Conservation (phyloP, 768 basidiomycete species). For the Porpolomopsis calyptriformis region DNA sequence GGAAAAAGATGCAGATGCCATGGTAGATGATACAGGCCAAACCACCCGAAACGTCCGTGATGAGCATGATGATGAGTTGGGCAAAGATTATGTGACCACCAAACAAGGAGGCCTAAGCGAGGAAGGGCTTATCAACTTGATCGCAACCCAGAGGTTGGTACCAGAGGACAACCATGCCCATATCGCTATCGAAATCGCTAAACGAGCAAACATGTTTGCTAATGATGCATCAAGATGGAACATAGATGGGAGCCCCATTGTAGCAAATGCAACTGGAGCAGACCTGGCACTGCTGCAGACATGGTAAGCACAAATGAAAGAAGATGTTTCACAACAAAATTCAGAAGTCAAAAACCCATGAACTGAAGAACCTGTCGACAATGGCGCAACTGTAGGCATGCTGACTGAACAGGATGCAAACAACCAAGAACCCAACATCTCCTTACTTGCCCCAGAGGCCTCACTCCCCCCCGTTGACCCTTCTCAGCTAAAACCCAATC, state of each 20-base stretch:
- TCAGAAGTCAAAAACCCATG: too few species aligned
- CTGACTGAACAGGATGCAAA: not conserved
- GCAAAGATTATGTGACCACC: too few species aligned
- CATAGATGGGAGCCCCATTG: not conserved
- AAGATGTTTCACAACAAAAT: not conserved
- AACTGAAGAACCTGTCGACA: not conserved
- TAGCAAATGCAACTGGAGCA: constrained; percentile 2
- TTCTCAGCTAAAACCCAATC: constrained; percentile 15
- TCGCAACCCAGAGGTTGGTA: not conserved
- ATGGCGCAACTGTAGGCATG: not conserved
- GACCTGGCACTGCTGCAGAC: not conserved
- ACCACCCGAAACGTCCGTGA: too few species aligned
- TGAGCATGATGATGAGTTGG: too few species aligned
- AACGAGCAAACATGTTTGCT: constrained; percentile 11
- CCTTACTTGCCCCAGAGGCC: not conserved
- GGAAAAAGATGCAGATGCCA: constrained; percentile 26
- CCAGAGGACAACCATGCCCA: constrained; percentile 9
- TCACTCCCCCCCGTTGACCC: constrained; percentile 1
- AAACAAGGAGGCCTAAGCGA: not conserved
- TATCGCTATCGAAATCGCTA: constrained; percentile 10
- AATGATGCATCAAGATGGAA: constrained; percentile 8
- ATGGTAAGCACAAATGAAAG: not conserved
- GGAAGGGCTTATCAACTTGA: not conserved
- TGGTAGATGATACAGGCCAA: too few species aligned
- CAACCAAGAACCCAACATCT: not conserved